Evolutionary conservation across 179 eudicot genomes (phyloP), one percentile per base, ranked within the genome.

Genomic region (Silene vulgaris): DNA sequence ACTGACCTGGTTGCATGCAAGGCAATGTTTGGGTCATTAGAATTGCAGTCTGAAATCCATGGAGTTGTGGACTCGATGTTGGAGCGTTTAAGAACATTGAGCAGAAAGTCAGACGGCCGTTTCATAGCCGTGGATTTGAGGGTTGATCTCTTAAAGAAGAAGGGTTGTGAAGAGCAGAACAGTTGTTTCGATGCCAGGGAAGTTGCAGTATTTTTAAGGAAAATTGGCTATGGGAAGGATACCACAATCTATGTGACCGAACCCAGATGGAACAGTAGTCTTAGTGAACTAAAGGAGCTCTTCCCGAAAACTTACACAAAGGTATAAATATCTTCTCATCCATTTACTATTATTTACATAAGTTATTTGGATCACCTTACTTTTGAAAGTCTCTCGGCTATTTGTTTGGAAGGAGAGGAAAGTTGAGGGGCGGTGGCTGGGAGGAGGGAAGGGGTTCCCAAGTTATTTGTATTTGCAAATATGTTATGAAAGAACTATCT

Each of bases 231-330:
- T 73, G 85, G 88, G 28, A 91, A 89, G 86, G 97, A 93, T 73
- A 93, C 97, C 30, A 87, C 96, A 1, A 48, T 96, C 63, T 96
- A 96, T 82, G 82, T 93, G 86, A 96, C 99, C 37, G 97, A 96
- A 81, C 82, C 99, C 4, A 87, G 90, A 86, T 96, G 97, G 97
- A 93, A 96, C 71, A 87, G 82, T 85, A 89, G 96, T 79, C 97
- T 96, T 76, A 86, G 87, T 74, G 79, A 85, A 48, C 83, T 96
- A 37, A 96, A 91, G 85, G 96, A 93, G 72, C 85, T 85, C 80
- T 96, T 96, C 80, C 99, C 97, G 4, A 93, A 80, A 84, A 93
- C 97, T 19, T 96, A 96, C 80, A 96, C 97, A n/a, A 96, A 96
- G 97, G 99, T 96, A 76, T 45, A 30, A 48, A 40, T 11, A 64